These are phyloP conservation scores for Sambucus nigra DNA, from an alignment of 129 eudicot species.

Conservation along the genomic window DNA sequence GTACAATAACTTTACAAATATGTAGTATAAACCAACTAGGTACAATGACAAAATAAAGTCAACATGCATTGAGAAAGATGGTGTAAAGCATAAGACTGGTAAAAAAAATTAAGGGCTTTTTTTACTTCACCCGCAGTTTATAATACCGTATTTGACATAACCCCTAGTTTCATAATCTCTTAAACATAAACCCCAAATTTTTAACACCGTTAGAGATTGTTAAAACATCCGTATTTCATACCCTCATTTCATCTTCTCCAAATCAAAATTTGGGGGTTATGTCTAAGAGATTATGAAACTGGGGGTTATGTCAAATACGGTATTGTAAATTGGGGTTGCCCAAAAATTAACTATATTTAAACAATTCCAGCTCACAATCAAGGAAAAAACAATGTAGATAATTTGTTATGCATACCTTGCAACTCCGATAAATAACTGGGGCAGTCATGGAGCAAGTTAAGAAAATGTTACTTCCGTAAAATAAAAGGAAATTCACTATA, in stretches of 20 bases:
- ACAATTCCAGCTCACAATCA: neutral
- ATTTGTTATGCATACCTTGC: slow-evolving; percentile 57
- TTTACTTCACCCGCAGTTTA: too few relatives aligned
- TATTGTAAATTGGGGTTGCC: neutral
- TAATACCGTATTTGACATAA: too few relatives aligned
- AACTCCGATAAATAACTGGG: slow-evolving; percentile 76
- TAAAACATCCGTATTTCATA: too few relatives aligned
- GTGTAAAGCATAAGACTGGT: too few relatives aligned
- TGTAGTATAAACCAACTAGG: slow-evolving; percentile 10
- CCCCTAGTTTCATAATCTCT: too few relatives aligned
- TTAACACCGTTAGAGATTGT: too few relatives aligned
- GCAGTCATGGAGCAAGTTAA: slow-evolving; percentile 39
- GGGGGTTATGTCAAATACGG: too few relatives aligned
- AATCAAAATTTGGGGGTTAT: too few relatives aligned
- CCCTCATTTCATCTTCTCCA: too few relatives aligned
- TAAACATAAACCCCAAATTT: too few relatives aligned
- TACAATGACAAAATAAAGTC: slow-evolving; percentile 1
- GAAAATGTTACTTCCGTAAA: slow-evolving; percentile 25
- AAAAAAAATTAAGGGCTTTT: too few relatives aligned
- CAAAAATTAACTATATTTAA: neutral
- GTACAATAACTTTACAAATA: slow-evolving; percentile 1
- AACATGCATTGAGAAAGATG: neutral
- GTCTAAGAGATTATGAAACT: too few relatives aligned
- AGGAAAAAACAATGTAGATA: neutral
- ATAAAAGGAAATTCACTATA: neutral